Conservation (phyloP, 768 basidiomycete species). For the Holtermannia corniformis region DNA sequence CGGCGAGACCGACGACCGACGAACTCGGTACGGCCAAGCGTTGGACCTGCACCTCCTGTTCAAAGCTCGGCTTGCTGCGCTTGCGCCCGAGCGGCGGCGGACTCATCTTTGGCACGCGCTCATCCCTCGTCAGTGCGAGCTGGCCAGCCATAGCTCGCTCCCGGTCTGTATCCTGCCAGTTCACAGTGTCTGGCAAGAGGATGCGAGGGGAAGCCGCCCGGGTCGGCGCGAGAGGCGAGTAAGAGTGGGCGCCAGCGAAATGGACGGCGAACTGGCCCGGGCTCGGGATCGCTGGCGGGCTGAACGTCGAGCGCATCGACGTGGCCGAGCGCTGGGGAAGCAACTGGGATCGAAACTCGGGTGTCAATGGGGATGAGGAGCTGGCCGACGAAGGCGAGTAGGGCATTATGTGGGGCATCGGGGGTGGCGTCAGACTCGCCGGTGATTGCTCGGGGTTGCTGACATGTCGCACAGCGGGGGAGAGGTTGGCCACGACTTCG, state of each 20-base stretch:
- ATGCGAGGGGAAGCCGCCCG: too few relatives aligned
- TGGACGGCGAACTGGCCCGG: background rate
- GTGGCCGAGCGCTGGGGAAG: background rate
- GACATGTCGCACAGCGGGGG: background rate
- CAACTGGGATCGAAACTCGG: slow-evolving; percentile 1
- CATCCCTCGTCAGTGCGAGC: background rate
- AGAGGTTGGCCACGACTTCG: background rate
- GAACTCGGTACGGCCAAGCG: background rate
- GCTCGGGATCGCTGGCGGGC: background rate
- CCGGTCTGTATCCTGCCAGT: background rate
- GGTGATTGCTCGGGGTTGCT: background rate
- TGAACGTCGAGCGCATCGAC: background rate
- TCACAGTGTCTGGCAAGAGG: background rate
- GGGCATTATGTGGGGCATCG: background rate
- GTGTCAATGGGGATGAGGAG: slow-evolving; percentile 16
- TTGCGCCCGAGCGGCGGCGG: background rate
- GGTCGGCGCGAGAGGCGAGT: background rate
- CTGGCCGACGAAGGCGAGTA: slow-evolving; percentile 16
- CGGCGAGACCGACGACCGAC: background rate
- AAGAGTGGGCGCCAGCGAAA: background rate
- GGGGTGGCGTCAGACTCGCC: background rate
- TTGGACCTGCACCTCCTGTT: background rate
- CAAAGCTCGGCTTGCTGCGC: background rate
- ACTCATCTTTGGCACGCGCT: background rate
- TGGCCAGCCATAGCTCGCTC: background rate